A percentile compares a stretch with the other conserved stretches of the same genome.
phyloP scores from a whole-genome alignment of 345 rosid species.

The Lagerstroemia speciosa region DNA sequence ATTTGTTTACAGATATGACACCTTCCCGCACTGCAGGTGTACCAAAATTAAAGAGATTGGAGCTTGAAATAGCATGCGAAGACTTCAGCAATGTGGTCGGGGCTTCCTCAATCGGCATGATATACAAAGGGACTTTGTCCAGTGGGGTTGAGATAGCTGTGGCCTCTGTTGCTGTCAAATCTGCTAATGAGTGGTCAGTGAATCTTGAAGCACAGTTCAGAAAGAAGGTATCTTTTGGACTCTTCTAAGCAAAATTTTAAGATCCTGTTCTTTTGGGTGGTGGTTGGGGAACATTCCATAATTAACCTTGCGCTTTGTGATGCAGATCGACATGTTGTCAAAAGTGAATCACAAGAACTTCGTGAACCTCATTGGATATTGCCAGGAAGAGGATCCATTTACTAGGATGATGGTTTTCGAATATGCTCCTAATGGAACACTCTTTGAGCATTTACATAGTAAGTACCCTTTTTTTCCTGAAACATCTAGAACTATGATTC shows the following conservation, averaged over 20 bases:
- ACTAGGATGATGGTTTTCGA: slow-evolving; percentile 98
- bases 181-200: slow-evolving; percentile 58
- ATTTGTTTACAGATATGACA: slow-evolving; percentile 2
- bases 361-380: slow-evolving; percentile 76
- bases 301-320: not conserved
- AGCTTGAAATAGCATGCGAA: slow-evolving; percentile 88
- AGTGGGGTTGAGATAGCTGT: slow-evolving; percentile 90
- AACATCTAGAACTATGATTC: not conserved
- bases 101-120: slow-evolving; percentile 52
- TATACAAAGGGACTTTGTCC: slow-evolving; percentile 87
- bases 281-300: not conserved
- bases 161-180: slow-evolving; percentile 41
- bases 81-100: slow-evolving; percentile 92
- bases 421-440: slow-evolving; percentile 91
- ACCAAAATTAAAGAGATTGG: slow-evolving; percentile 71
- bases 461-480: slow-evolving; percentile 15
- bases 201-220: slow-evolving; percentile 63
- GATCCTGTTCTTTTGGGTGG: not conserved
- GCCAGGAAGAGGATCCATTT: slow-evolving; percentile 78
- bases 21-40: slow-evolving; percentile 50
- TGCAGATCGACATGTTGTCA: slow-evolving; percentile 71
- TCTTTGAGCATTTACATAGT: slow-evolving; percentile 88
- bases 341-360: slow-evolving; percentile 93
- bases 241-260: not conserved
- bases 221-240: slow-evolving; percentile 48